Evolutionary conservation across 192 early-diverging fungal genomes (phyloP), one percentile per base, ranked within the genome.

Genomic region (Backusella liffmaniae): DNA sequence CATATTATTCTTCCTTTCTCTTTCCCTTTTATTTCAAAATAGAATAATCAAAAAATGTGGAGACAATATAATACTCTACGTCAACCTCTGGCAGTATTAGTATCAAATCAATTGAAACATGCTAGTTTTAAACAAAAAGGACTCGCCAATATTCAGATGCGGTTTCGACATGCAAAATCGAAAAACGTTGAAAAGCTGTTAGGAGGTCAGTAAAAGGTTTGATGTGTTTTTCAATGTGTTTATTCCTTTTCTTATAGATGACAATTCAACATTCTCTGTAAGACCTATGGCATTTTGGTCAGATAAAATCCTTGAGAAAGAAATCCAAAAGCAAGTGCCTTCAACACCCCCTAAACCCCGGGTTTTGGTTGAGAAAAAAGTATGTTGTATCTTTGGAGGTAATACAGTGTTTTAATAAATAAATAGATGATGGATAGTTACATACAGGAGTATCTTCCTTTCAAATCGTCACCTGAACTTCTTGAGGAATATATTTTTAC

Each of bases 401-500:
- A 9, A 59, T 26, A 3, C 56, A 10, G 21, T 26, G 12, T 59
- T 21, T 59, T 26, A 26, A 23, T 59, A 69, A 88, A 87, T 32
- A 90, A 84, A 74, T 83, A 75, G 68, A 92, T 94, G 84, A 78
- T 84, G 46, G 89, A 94, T 73, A 90, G 89, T 36, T 96, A 94
- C 79, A 88, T 92, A 36, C 90, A 95, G 70, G 89, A 91, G 4
- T 90, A 88, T 67, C 80, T 98, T 44, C 93, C 91, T 1, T 95
- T 98, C 81, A 87, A 90, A 74, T 89, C 86, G 66, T 88, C 95
- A 49, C 89, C 92, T 18, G 80, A 83, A 8, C 82, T 96, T 53
- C 79, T 89, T 42, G 94, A 96, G 26, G 90, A 95, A 35, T 98
- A 98, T 79, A 80, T 95, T 80, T 92, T 88, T 82, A 82, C 85